Evolutionary conservation across 345 rosid genomes (phyloP).

Genomic region (Garcia nutans): DNA sequence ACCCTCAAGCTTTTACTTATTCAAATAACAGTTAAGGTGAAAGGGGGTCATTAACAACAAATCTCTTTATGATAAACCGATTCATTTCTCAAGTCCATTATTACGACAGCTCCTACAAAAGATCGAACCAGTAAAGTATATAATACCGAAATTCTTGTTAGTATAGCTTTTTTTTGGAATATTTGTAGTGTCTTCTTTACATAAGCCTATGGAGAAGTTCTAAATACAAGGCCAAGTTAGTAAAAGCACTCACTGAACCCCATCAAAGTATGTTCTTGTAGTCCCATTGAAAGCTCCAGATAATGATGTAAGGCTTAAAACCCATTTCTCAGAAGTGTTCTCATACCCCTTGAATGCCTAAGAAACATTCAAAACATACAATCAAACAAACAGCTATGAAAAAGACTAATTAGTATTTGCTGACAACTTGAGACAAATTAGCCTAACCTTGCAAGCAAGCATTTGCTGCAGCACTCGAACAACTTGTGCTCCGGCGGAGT

Average conservation of each 20-base stretch:
- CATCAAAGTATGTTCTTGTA: slow-evolving; percentile 87
- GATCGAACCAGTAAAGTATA: no score
- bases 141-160: no score
- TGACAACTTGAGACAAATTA: slow-evolving; percentile 5
- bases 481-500: slow-evolving; percentile 98
- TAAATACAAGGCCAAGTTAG: slow-evolving; percentile 1
- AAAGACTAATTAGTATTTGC: background rate
- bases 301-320: slow-evolving; percentile 82
- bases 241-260: slow-evolving; percentile 69
- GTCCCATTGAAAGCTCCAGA: slow-evolving; percentile 98
- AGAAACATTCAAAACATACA: slow-evolving; percentile 19
- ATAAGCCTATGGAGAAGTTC: background rate
- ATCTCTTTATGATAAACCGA: no score
- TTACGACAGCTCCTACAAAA: no score
- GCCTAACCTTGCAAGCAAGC: slow-evolving; percentile 85
- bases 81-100: no score
- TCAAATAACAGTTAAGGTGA: no score
- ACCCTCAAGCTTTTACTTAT: no score
- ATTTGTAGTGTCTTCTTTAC: no score
- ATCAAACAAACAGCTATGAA: background rate
- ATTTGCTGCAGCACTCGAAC: slow-evolving; percentile 98
- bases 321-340: slow-evolving; percentile 85
- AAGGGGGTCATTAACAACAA: no score
- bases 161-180: no score
- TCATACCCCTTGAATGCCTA: slow-evolving; percentile 81